Evolutionary conservation across 1,284 basidiomycete species (phyloP).

Genomic region (Cryptococcus wingfieldii): DNA sequence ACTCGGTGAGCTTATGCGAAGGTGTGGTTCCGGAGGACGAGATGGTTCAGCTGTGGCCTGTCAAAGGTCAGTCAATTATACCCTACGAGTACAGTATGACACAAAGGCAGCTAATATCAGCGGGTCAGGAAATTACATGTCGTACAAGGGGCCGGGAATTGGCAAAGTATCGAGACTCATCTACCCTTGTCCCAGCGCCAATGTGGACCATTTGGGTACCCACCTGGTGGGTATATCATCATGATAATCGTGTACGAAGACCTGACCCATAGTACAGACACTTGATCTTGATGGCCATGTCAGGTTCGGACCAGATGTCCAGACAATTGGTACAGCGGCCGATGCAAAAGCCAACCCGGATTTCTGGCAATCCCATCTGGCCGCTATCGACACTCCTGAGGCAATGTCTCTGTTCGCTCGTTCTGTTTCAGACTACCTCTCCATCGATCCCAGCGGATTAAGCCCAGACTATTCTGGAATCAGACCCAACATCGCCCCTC

Average conservation of each 20-base stretch:
- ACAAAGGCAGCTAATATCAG: constrained; percentile 17
- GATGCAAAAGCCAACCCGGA: constrained; percentile 57
- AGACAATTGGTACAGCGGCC: constrained; percentile 67
- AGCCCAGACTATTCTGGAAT: constrained; percentile 88
- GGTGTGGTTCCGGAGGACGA: constrained; percentile 58
- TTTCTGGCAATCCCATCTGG: constrained; percentile 70
- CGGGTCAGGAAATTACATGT: constrained; percentile 67
- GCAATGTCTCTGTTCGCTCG: constrained; percentile 60
- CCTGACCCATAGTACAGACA: constrained; percentile 50
- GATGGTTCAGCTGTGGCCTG: constrained; percentile 67
- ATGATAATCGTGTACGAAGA: too few relatives aligned
- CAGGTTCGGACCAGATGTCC: constrained; percentile 88
- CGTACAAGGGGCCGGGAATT: constrained; percentile 71
- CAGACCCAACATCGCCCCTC: constrained; percentile 78
- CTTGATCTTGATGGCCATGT: constrained; percentile 82
- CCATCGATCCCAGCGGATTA: constrained; percentile 61
- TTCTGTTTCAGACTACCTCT: constrained; percentile 63
- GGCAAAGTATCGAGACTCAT: constrained; percentile 68
- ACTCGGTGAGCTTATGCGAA: constrained; percentile 67
- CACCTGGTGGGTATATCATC: constrained; percentile 56
- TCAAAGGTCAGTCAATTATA: constrained; percentile 52
- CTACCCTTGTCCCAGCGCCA: constrained; percentile 77
- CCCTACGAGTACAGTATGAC: not conserved
- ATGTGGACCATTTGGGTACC: constrained; percentile 68
- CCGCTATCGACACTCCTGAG: constrained; percentile 60